These are phyloP conservation scores for bread wheat (Triticum aestivum) DNA, from an alignment of 176 grass and related monocot genomes.

Conservation along the genomic window DNA sequence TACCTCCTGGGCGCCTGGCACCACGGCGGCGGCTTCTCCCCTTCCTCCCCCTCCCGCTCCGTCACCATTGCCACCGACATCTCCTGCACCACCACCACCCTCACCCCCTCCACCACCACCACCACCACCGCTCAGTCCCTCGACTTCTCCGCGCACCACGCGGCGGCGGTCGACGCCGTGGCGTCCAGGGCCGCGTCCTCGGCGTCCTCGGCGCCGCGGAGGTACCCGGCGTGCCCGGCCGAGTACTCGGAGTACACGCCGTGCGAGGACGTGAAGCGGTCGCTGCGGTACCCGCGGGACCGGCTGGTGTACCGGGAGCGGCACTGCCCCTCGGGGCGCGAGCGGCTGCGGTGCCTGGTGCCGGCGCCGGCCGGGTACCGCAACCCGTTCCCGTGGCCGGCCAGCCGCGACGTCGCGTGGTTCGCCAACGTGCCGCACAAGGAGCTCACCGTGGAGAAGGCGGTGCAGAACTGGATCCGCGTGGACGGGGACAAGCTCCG, in stretches of 20 bases:
- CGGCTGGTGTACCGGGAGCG: conserved; percentile 88
- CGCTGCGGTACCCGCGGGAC: conserved; percentile 76
- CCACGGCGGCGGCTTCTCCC: conserved; percentile 41
- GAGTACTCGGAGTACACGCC: conserved; percentile 94
- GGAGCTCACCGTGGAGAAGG: conserved; percentile 80
- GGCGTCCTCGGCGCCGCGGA: conserved; percentile 8
- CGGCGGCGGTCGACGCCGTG: not conserved
- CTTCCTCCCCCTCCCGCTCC: conserved; percentile 24
- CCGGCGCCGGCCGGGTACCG: conserved; percentile 56
- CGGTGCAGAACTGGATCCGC: conserved; percentile 78
- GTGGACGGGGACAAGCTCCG: conserved; percentile 71
- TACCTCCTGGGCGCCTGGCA: conserved; percentile 66
- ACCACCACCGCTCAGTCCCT: not conserved
- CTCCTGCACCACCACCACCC: conserved; percentile 27
- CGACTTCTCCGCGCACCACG: conserved; percentile 44
- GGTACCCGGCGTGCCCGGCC: conserved; percentile 48
- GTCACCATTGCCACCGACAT: conserved; percentile 28
- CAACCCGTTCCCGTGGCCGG: conserved; percentile 59
- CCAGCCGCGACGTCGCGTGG: conserved; percentile 60
- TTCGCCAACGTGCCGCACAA: conserved; percentile 74
- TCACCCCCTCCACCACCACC: conserved; percentile 8
- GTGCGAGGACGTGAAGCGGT: conserved; percentile 82
- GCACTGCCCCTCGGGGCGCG: conserved; percentile 61
- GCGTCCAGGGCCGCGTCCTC: not conserved
- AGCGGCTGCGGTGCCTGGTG: conserved; percentile 62